Conservation (phyloP, 495 filamentous ascomycete genomes). For the Corynascus novoguineensis region DNA sequence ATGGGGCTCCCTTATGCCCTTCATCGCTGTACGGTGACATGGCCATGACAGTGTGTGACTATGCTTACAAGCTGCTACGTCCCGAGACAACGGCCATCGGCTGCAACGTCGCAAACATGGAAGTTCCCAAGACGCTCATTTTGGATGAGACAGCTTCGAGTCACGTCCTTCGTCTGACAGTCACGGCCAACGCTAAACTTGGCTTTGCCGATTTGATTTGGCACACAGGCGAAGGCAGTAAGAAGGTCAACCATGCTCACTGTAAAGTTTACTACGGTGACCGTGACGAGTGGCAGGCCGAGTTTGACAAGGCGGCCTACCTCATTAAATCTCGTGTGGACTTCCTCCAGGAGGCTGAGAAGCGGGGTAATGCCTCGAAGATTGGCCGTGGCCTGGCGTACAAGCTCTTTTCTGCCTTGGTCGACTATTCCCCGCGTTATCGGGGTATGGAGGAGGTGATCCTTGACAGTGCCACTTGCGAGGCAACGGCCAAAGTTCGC, state of each 20-base stretch:
- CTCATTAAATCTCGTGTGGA: slow-evolving; percentile 52
- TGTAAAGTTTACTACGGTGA: slow-evolving; percentile 48
- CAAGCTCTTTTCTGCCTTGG: slow-evolving; percentile 65
- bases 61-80: slow-evolving; percentile 55
- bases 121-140: slow-evolving; percentile 66
- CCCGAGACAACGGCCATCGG: slow-evolving; percentile 49
- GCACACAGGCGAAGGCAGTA: slow-evolving; percentile 39
- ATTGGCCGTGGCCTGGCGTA: slow-evolving; percentile 69
- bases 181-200: slow-evolving; percentile 35
- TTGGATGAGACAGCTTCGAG: slow-evolving; percentile 49
- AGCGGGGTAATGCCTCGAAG: slow-evolving; percentile 50
- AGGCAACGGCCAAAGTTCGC: slow-evolving; percentile 63
- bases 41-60: slow-evolving; percentile 66
- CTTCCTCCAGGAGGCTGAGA: slow-evolving; percentile 45
- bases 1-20: slow-evolving; percentile 50
- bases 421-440: slow-evolving; percentile 64
- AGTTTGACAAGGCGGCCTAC: slow-evolving; percentile 53
- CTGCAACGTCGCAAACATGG: slow-evolving; percentile 58
- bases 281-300: slow-evolving; percentile 42
- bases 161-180: slow-evolving; percentile 44
- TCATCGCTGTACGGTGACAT: slow-evolving; percentile 71
- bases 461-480: slow-evolving; percentile 62
- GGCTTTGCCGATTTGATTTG: slow-evolving; percentile 38
- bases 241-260: slow-evolving; percentile 44
- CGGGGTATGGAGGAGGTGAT: slow-evolving; percentile 72